These are phyloP conservation scores for Anacardium occidentale DNA, from an alignment of 345 rosid species.

Conservation along the genomic window DNA sequence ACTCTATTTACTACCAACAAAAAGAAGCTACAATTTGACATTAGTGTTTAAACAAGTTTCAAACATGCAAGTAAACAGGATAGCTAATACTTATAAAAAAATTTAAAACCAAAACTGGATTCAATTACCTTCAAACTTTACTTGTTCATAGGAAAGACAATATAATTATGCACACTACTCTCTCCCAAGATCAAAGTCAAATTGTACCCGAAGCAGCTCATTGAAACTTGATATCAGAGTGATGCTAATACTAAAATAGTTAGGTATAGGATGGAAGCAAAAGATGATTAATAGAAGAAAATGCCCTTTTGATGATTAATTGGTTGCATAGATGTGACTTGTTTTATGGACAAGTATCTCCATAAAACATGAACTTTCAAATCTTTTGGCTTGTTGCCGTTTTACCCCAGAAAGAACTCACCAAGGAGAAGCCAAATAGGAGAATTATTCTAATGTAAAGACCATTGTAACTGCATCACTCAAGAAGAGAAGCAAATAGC, in stretches of 20 bases:
- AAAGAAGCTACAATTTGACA: neutral
- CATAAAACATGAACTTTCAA: neutral
- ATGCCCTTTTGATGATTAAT: neutral
- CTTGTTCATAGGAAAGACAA: neutral
- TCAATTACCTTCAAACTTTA: neutral
- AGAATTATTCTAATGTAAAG: neutral
- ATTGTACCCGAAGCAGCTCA: neutral
- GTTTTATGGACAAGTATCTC: neutral
- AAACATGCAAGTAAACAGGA: neutral
- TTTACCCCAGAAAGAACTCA: neutral
- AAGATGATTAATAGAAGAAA: neutral
- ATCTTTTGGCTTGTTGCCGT: neutral
- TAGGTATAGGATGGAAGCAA: neutral
- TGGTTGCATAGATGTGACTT: neutral
- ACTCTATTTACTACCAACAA: neutral
- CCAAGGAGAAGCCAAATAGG: neutral
- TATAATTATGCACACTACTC: neutral
- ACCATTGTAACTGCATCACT: neutral
- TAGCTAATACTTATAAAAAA: neutral
- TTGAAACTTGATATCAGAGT: neutral
- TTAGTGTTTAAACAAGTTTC: neutral
- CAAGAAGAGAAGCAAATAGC: neutral
- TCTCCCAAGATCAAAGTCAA: neutral
- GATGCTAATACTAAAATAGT: neutral
- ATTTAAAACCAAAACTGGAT: neutral